A percentile compares a stretch with the other conserved stretches of the same genome.
These are phyloP conservation scores for Penicillium steckii DNA, from an alignment of 495 filamentous ascomycete genomes.

Conservation along the genomic window DNA sequence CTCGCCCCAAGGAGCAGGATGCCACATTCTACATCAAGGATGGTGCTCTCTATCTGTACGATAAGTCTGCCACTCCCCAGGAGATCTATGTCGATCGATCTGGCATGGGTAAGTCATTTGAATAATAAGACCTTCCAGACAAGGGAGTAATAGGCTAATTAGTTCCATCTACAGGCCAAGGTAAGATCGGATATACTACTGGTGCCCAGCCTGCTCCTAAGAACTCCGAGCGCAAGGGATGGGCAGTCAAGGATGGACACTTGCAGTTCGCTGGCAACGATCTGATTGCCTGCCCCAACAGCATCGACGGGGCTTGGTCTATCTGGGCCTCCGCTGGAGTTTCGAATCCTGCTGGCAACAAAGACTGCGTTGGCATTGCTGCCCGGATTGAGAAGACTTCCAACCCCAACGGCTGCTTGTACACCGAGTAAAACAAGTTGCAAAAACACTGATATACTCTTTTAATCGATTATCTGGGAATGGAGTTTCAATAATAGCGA, in stretches of 20 bases:
- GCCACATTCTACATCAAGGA: conserved; percentile 52
- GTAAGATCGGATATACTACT: conserved; percentile 49
- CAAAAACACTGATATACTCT: neutral
- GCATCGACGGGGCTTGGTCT: conserved; percentile 46
- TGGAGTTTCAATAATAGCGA: no score
- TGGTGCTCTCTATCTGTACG: conserved; percentile 46
- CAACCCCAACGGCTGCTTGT: conserved; percentile 49
- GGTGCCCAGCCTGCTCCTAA: conserved; percentile 33
- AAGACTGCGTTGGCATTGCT: conserved; percentile 42
- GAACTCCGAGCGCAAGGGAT: conserved; percentile 44
- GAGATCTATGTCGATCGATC: conserved; percentile 52
- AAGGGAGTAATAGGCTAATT: neutral
- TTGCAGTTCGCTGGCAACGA: conserved; percentile 41
- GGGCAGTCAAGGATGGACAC: conserved; percentile 40
- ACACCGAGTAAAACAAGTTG: conserved; percentile 52
- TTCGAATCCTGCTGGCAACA: conserved; percentile 42
- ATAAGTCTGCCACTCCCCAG: conserved; percentile 37
- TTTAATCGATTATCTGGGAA: no score
- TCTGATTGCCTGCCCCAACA: conserved; percentile 50
- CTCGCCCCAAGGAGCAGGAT: conserved; percentile 26
- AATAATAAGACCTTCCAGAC: neutral
- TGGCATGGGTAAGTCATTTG: conserved; percentile 47
- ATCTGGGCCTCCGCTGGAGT: conserved; percentile 46
- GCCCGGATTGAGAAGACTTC: conserved; percentile 30
- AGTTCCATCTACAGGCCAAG: conserved; percentile 37